A percentile compares a stretch with the other conserved stretches of the same genome.
Evolutionary conservation across 306 rosid species (phyloP).

Genomic region (Glycine soja): DNA sequence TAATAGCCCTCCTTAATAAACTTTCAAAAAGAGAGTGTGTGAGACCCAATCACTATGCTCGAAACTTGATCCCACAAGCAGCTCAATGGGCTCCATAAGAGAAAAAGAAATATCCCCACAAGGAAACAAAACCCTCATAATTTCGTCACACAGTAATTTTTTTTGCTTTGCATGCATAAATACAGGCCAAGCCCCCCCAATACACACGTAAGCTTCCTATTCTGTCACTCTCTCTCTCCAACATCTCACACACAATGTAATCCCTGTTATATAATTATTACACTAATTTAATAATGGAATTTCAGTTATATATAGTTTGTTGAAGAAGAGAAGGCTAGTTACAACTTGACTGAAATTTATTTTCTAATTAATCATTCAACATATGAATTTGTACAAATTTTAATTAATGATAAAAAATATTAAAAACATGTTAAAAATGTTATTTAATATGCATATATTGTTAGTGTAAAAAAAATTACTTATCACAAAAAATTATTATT

Average conservation of each 20-base stretch:
- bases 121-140: constrained; percentile 73
- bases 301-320: not conserved
- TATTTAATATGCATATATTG: too few species aligned
- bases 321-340: not conserved
- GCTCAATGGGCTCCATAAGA: constrained; percentile 80
- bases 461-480: too few species aligned
- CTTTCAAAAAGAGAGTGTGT: constrained; percentile 57
- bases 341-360: not conserved
- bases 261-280: not conserved
- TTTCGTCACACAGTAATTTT: constrained; percentile 58
- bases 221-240: constrained; percentile 38
- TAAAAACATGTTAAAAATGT: too few species aligned
- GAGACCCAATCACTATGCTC: constrained; percentile 75
- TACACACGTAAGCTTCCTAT: constrained; percentile 64
- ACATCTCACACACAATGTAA: constrained; percentile 40
- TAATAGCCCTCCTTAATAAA: constrained; percentile 60
- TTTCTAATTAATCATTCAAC: not conserved
- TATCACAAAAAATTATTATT: too few species aligned
- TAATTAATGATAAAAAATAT: not conserved
- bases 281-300: not conserved
- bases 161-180: constrained; percentile 76
- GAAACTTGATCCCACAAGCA: constrained; percentile 89
- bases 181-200: constrained; percentile 59
- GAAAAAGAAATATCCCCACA: constrained; percentile 70
- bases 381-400: not conserved